Evolutionary conservation across 1,284 basidiomycete genomes (phyloP).

Genomic region (Nidula niveotomentosa): DNA sequence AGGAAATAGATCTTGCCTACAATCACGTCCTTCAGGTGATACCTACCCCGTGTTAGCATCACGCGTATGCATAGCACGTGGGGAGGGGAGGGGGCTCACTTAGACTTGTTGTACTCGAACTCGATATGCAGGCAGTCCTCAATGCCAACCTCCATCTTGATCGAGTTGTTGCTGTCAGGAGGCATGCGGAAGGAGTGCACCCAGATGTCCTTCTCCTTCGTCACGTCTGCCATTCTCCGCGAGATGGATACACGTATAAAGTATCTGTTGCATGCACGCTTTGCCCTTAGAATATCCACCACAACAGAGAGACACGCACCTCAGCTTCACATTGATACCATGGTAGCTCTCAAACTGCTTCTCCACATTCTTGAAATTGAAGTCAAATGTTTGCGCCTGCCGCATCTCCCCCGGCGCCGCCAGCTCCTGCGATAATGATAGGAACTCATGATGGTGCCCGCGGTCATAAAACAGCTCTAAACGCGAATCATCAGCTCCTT

Average conservation of each 20-base stretch:
- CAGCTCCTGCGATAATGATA: slow-evolving; percentile 93
- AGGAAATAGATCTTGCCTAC: slow-evolving; percentile 99
- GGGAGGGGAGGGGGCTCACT: slow-evolving; percentile 51
- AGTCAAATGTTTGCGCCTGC: slow-evolving; percentile 93
- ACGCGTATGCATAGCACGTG: background rate
- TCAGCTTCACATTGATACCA: slow-evolving; percentile 96
- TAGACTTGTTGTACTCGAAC: slow-evolving; percentile 99
- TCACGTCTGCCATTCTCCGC: slow-evolving; percentile 88
- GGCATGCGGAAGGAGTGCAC: slow-evolving; percentile 99
- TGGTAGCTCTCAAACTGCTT: slow-evolving; percentile 99
- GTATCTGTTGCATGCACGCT: slow-evolving; percentile 56
- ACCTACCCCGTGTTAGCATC: slow-evolving; percentile 49
- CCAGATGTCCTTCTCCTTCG: slow-evolving; percentile 94
- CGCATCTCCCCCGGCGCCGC: slow-evolving; percentile 95
- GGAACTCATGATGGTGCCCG: slow-evolving; percentile 97
- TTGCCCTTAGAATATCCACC: no score
- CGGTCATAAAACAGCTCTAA: slow-evolving; percentile 95
- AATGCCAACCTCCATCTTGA: slow-evolving; percentile 99
- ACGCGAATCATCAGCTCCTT: background rate
- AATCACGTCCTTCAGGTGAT: slow-evolving; percentile 98
- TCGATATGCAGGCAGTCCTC: slow-evolving; percentile 99
- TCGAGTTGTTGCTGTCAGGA: slow-evolving; percentile 95
- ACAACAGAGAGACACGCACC: slow-evolving; percentile 47
- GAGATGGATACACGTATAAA: slow-evolving; percentile 93
- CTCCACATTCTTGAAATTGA: slow-evolving; percentile 98